Evolutionary conservation across 1,284 basidiomycete species (phyloP).

Genomic region (Sporisorium graminicola): DNA sequence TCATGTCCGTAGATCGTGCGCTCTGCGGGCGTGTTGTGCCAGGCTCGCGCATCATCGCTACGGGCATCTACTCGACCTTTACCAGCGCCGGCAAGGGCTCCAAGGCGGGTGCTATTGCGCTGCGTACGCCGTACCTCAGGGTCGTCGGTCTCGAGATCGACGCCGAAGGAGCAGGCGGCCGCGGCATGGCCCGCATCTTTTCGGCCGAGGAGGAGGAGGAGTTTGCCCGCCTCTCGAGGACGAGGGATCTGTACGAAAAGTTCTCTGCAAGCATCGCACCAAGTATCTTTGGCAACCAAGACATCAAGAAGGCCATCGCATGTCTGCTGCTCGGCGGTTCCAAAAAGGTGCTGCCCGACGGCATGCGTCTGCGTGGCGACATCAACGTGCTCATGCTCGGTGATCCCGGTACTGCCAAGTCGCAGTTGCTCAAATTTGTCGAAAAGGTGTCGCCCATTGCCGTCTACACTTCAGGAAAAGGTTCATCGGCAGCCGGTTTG

Average conservation of each 20-base stretch:
- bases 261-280: slow-evolving; percentile 95
- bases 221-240: slow-evolving; percentile 88
- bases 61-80: slow-evolving; percentile 97
- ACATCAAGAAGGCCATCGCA: slow-evolving; percentile 97
- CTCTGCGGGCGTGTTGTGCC: slow-evolving; percentile 76
- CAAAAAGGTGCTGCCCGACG: slow-evolving; percentile 97
- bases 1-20: slow-evolving; percentile 83
- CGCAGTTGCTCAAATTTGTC: slow-evolving; percentile 96
- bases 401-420: slow-evolving; percentile 98
- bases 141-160: slow-evolving; percentile 92
- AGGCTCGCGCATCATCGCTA: slow-evolving; percentile 91
- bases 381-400: slow-evolving; percentile 97
- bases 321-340: slow-evolving; percentile 96
- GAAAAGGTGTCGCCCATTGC: slow-evolving; percentile 98
- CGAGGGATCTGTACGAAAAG: slow-evolving; percentile 90
- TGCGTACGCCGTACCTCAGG: slow-evolving; percentile 93
- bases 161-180: slow-evolving; percentile 75
- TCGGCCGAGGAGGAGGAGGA: slow-evolving; percentile 97
- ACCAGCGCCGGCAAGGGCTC: slow-evolving; percentile 75
- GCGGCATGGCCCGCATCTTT: slow-evolving; percentile 78
- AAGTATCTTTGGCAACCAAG: slow-evolving; percentile 94
- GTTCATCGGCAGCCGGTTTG: slow-evolving; percentile 95
- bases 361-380: slow-evolving; percentile 95
- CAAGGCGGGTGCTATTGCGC: slow-evolving; percentile 75
- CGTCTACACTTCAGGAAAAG: slow-evolving; percentile 98